Percentiles rank a stretch among this genome's conserved stretches.
Evolutionary conservation across 129 eudicot species (phyloP).

Genomic region (Mikania micrantha): DNA sequence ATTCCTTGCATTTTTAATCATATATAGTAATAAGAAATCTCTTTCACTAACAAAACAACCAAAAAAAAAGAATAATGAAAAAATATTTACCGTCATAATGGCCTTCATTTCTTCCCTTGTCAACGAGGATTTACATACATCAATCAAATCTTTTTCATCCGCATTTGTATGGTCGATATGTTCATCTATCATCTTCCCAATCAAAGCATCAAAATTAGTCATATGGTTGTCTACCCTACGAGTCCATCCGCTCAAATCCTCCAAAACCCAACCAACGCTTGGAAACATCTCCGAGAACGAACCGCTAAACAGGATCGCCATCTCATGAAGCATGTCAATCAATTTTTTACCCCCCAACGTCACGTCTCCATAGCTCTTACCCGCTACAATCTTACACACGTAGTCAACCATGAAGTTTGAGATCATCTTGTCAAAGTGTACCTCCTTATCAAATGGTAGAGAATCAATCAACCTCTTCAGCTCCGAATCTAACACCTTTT

Average conservation of each 20-base stretch:
- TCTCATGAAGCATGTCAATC: not conserved
- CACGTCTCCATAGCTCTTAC: not conserved
- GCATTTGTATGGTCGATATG: not conserved
- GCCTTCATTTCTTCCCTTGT: not conserved
- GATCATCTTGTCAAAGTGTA: not conserved
- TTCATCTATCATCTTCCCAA: not conserved
- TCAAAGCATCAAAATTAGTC: not conserved
- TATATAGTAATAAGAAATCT: no score
- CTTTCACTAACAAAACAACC: no score
- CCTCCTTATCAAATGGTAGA: not conserved
- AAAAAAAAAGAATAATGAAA: no score
- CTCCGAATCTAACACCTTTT: not conserved
- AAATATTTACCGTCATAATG: not conserved
- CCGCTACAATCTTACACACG: not conserved
- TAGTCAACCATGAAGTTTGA: not conserved
- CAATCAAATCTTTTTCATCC: not conserved
- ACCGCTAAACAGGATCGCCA: not conserved
- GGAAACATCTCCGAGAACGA: not conserved
- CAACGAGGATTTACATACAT: not conserved
- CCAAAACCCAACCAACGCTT: not conserved
- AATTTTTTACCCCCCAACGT: not conserved
- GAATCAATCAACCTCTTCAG: not conserved
- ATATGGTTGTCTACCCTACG: not conserved
- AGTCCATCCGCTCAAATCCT: not conserved
- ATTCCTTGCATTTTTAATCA: no score